A percentile compares a stretch with the other conserved stretches of the same genome.
Evolutionary conservation across 108 stramenopile genomes (phyloP).

Genomic region (Nitzschia inconspicua): DNA sequence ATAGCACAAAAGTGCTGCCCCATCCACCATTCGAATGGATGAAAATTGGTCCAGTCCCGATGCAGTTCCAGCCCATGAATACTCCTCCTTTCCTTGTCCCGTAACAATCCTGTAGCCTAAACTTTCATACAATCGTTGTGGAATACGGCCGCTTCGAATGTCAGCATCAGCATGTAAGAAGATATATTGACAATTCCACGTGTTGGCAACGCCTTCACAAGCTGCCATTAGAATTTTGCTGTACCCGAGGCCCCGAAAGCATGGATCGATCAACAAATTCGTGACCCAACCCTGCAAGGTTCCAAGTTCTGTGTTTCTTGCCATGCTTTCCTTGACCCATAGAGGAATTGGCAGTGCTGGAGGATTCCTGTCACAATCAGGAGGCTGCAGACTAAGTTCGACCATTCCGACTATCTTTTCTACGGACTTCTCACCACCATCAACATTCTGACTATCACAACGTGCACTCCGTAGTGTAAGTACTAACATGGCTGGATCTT

Average conservation of each 20-base stretch:
- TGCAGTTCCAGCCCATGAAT: slow-evolving; percentile 22
- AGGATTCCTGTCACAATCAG: slow-evolving; percentile 51
- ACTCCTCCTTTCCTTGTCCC: slow-evolving; percentile 5
- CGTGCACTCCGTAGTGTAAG: neutral
- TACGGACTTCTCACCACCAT: neutral
- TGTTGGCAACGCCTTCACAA: slow-evolving; percentile 55
- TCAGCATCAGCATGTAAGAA: slow-evolving; percentile 71
- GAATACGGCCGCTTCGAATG: slow-evolving; percentile 35
- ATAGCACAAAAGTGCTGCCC: slow-evolving; percentile 42
- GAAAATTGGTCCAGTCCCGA: slow-evolving; percentile 35
- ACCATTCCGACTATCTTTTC: slow-evolving; percentile 60
- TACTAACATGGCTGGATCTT: slow-evolving; percentile 27
- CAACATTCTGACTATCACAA: neutral
- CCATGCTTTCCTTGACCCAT: slow-evolving; percentile 28
- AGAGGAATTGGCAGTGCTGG: slow-evolving; percentile 57
- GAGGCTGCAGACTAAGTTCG: slow-evolving; percentile 64
- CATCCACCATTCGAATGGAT: slow-evolving; percentile 45
- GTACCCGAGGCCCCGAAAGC: slow-evolving; percentile 56
- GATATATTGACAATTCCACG: slow-evolving; percentile 52
- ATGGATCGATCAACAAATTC: slow-evolving; percentile 52
- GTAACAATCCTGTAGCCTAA: slow-evolving; percentile 52
- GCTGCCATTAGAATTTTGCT: slow-evolving; percentile 57
- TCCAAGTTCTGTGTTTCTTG: neutral
- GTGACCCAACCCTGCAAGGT: slow-evolving; percentile 49
- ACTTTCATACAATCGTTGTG: slow-evolving; percentile 47